Base-by-base conservation (phyloP, 768 basidiomycete genomes). In the Nevesoporus exiguus region DNA sequence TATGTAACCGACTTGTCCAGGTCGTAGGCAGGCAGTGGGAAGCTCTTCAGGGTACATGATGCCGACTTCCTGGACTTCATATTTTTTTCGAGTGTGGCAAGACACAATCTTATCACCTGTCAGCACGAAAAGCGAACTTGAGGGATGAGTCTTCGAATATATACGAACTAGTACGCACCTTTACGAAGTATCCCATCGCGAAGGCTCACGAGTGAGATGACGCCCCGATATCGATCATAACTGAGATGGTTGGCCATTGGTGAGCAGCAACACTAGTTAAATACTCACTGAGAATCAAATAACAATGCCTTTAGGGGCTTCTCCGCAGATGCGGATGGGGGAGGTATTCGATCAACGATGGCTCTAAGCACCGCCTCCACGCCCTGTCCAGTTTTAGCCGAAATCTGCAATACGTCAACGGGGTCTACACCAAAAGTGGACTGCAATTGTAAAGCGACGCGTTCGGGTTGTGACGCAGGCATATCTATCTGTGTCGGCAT, bases 151-250 rank as follows among this genome's bases (percentile, higher is more conserved):
- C 24, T 31, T 7, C 39, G 24, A 31, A 21, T 9, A 22, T 15
- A 25, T 39, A 14, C 47, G 5, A 24, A 39, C 21, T 29, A 36
- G 42, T 22, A 56, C 62, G 27, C 61, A 88, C 93, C 93, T 79
- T 90, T 96, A 42, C 81, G 81, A 42, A 98, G 73, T 17, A 85
- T 71, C 2, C 97, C 97, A 51, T 82, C 80, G 62, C 89, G 85
- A 19, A 99, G 71, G 60, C 82, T 90, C 33, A 98, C 80, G 29
- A 98, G 74, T 2, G 93, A 96, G 45, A 99, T 94, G 21, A 98
- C 97, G 10, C 97, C 97, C 52, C 95, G 83, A 71, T 93, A 99
- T 57, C 88, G 83, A 68, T 99, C 97, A 69, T 95, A 98, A 53
- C 93, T 96, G 48, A 49, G 36, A 51, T 41, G 62, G 56, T 40